Evolutionary conservation across 345 rosid genomes (phyloP), one percentile per base, ranked within the genome.

Genomic region (Eucalyptus fibrosa): DNA sequence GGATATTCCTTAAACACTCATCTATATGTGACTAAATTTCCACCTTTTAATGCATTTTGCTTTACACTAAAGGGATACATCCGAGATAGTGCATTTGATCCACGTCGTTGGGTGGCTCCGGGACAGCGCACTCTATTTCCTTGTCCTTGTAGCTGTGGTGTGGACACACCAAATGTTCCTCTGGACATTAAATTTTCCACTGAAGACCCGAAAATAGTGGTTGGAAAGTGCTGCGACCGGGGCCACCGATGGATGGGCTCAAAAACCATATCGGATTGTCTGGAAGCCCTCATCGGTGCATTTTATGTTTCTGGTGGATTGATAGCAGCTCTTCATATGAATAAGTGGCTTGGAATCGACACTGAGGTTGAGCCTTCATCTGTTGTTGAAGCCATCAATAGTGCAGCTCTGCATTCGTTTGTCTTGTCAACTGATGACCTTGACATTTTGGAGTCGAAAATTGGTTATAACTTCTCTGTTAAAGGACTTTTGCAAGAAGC

Each of bases 211-310:
- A 91, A 91, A 86, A 86, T 92, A 81, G 91, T 93, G 90, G 91
- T 96, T 44, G 97, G 96, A 34, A 95, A 90, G 93, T 80, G 93
- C 40, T 97, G 99, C 65, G 97, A 96, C 88, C 83, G 89, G 92
- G 99, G 99, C 49, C 99, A 97, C 93, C 90, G 99, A 90, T 97
- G 98, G 98, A 94, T 96, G 89, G 92, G 91, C 89, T 97, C 99
- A 10, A 97, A 97, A 92, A 93, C 98, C 80, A 91, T 97, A 91
- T 92, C 98, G 8, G 99, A 97, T 90, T 96, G 99, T 89, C 95
- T 95, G 47, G 99, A 97, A 94, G 97, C 98, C 47, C 89, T 97
- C 44, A 93, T 97, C 81, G 99, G 99, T 53, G 98, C 98, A 51
- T 97, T 95, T 92, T 95, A 94, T 81, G 90, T 95, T 40, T 88